phyloP scores from a whole-genome alignment of 2,329 filamentous ascomycete genomes.

The Colletotrichum sp. region DNA sequence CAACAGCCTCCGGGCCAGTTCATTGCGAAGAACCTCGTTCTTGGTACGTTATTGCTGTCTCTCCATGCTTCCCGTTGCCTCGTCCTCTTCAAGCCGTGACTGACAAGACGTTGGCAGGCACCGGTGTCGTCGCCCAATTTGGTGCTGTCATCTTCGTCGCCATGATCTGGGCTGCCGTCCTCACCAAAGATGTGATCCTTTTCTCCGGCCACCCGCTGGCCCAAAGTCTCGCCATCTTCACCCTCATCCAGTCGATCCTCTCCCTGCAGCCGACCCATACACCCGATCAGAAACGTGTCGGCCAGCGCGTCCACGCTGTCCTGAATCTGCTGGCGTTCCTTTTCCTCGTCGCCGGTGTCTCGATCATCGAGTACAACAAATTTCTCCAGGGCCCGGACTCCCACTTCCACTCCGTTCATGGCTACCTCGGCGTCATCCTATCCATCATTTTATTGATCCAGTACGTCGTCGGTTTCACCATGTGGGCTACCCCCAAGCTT shows the following conservation, averaged over 20 bases:
- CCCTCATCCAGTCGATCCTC: slow-evolving; percentile 80
- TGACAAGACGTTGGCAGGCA: slow-evolving; percentile 61
- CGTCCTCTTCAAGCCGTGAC: background rate
- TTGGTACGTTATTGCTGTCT: slow-evolving; percentile 67
- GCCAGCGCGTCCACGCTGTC: slow-evolving; percentile 67
- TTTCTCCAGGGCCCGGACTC: slow-evolving; percentile 60
- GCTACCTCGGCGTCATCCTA: slow-evolving; percentile 79
- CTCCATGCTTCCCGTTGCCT: slow-evolving; percentile 17
- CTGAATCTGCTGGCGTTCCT: slow-evolving; percentile 72
- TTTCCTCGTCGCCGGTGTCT: slow-evolving; percentile 67
- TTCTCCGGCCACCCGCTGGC: slow-evolving; percentile 89
- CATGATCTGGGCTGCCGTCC: slow-evolving; percentile 79
- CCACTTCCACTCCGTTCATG: slow-evolving; percentile 84
- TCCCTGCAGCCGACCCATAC: slow-evolving; percentile 88
- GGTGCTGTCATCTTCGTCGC: slow-evolving; percentile 77
- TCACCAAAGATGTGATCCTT: slow-evolving; percentile 73
- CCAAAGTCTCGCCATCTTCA: slow-evolving; percentile 70
- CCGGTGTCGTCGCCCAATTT: slow-evolving; percentile 79
- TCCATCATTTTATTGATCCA: slow-evolving; percentile 75
- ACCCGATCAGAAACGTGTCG: slow-evolving; percentile 70
- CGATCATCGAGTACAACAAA: slow-evolving; percentile 87
- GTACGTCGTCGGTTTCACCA: slow-evolving; percentile 79
- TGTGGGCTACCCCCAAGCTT: slow-evolving; percentile 76
- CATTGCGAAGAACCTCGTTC: slow-evolving; percentile 73
- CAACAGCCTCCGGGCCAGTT: slow-evolving; percentile 69